Evolutionary conservation across 805 yeast species (phyloP), one percentile per base, ranked within the genome.

Genomic region (Henningerozyma blattae): DNA sequence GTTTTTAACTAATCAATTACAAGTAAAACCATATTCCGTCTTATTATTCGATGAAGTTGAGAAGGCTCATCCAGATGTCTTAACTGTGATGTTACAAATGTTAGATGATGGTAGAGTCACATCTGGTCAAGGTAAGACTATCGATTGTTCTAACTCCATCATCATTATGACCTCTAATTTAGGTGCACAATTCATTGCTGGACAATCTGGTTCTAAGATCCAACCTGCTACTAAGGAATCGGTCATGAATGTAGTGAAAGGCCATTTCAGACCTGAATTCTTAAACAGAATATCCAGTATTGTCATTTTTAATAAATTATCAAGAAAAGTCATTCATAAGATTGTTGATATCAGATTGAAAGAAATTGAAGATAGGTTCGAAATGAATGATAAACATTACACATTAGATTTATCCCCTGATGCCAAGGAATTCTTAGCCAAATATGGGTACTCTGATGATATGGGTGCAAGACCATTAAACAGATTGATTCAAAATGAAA

Each of bases 21-120:
- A 84, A 40, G 73, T 95, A 52, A 78, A 80, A 41, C 98, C 98
- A 36, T 91, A 91, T 62, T 84, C 96, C 5, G 98, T 91, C n/a
- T 70, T 91, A 27, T 67, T 91, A 41, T 91, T 91, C 52, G 98
- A 91, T 61, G 98, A 91, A 64, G 95, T 91, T 36, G 98, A 91
- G 56, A 91, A 91, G 61, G 98, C 98, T 14, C 95, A 95, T 5
- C 98, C 98, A 1, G 97, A 89, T 56, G 98, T 91, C 2, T 67
- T 89, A 53, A 91, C 95, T 7, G 80, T 91, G 15, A 67, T 91
- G 50, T 68, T 91, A 46, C 98, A 91, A 60, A 74, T 91, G 63
- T 66, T 91, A 40, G 98, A 91, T 52, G 98, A 91, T 60, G 98
- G 98, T 54, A 77, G 95, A 60, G 77, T 91, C 41, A 85, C 96